Base-by-base conservation (phyloP, 257 asterid species). In the Avicennia marina region DNA sequence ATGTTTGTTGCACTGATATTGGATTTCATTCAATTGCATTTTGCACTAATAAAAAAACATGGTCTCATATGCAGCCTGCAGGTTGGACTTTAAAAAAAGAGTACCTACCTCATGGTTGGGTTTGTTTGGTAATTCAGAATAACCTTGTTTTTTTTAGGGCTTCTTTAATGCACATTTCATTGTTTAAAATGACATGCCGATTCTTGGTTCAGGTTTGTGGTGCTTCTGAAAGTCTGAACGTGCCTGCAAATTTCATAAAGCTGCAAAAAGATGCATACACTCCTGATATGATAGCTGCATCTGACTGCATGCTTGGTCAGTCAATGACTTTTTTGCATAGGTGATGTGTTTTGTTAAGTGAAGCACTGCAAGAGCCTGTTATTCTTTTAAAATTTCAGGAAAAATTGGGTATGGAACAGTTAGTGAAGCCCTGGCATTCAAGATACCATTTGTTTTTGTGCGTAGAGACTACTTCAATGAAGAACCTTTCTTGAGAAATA, bases 231-330 rank as follows among this genome's bases (percentile, higher is more conserved):
- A 84, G 66, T 44, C 69, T 81, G 58, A 75, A 86, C 53, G 85
- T 93, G 70, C 99, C 97, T 36, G 80, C 94, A 34, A 93, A 93
- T 75, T 93, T 93, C 41, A 54, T 82, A 52, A 86, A 82, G 85
- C 91, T 93, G 33, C 79, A 90, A 53, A 89, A 81, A 80, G 96
- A 93, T 79, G 75, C 81, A 1, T 93, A 93, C 68, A 93, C 99
- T 45, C 99, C 99, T 31, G 97, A 93, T 61, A 44, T 84, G 38
- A 93, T 93, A 70, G 99, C 96, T 34, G 97, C 97, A 59, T 93
- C 99, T 26, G 99, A 93, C 61, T 93, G 99, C 81, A 93, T 93
- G 99, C 96, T 93, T 63, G 99, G 99, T 93, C 48, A 68, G 89
- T 77, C 51, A 18, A n/a, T 54, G 21, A n/a, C 50, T 49, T 63